phyloP scores from a whole-genome alignment of 2,329 filamentous ascomycete species.

The Fusarium caatingaense region DNA sequence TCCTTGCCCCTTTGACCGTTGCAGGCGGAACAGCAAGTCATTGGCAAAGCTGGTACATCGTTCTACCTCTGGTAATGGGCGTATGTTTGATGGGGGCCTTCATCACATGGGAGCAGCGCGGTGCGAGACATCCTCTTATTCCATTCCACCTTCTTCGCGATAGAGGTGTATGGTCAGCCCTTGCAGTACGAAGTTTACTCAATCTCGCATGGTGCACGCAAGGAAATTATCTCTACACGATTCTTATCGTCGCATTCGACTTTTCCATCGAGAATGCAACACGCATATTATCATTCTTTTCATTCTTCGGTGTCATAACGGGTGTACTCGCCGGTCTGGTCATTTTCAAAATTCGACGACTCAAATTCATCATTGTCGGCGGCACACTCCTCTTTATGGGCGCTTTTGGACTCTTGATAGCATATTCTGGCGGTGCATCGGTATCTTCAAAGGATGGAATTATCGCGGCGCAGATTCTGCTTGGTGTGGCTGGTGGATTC shows the following conservation, averaged over 20 bases:
- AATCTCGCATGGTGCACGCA: slow-evolving; percentile 68
- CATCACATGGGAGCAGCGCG: slow-evolving; percentile 64
- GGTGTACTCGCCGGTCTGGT: slow-evolving; percentile 64
- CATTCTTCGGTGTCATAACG: slow-evolving; percentile 64
- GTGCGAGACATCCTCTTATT: slow-evolving; percentile 63
- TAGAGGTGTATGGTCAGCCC: slow-evolving; percentile 69
- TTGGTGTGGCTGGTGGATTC: slow-evolving; percentile 69
- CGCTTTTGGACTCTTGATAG: slow-evolving; percentile 67
- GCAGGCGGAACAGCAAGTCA: slow-evolving; percentile 60
- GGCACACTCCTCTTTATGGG: slow-evolving; percentile 67
- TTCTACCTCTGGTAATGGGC: slow-evolving; percentile 64
- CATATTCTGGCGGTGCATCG: slow-evolving; percentile 62
- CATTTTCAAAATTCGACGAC: slow-evolving; percentile 62
- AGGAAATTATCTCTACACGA: slow-evolving; percentile 69
- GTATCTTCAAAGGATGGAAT: slow-evolving; percentile 60
- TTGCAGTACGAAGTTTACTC: slow-evolving; percentile 64
- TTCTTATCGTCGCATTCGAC: slow-evolving; percentile 68
- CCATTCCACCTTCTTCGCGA: slow-evolving; percentile 69
- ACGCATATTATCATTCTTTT: slow-evolving; percentile 67
- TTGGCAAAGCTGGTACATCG: slow-evolving; percentile 63
- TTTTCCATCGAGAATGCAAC: slow-evolving; percentile 66
- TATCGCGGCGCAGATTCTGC: slow-evolving; percentile 65
- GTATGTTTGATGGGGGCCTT: slow-evolving; percentile 61
- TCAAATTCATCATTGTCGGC: slow-evolving; percentile 68
- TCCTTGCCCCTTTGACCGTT: slow-evolving; percentile 64